Percentiles rank a stretch among this genome's conserved stretches.
phyloP scores from a whole-genome alignment of 768 basidiomycete species.

The Fomitopsis serialis region DNA sequence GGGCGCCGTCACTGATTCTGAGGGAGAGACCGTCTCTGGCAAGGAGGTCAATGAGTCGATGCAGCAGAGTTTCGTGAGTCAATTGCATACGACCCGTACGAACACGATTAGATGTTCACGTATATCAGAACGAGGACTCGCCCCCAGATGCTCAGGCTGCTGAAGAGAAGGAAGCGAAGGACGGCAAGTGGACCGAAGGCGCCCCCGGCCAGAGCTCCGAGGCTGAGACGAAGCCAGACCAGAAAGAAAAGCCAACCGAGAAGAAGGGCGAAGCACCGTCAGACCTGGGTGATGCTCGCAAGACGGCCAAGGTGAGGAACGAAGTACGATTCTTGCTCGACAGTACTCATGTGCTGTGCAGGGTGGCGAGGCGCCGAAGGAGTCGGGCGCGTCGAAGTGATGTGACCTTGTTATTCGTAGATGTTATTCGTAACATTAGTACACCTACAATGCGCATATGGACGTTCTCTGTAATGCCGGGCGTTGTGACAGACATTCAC shows the following conservation, averaged over 20 bases:
- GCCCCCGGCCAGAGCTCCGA: conserved; percentile 17
- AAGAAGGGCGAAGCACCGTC: conserved; percentile 11
- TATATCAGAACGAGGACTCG: conserved; percentile 14
- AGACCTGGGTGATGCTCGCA: conserved; percentile 13
- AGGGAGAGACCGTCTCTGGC: conserved; percentile 20
- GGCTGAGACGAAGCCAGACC: conserved; percentile 17
- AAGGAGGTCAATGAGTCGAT: conserved; percentile 22
- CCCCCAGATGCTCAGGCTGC: conserved; percentile 21
- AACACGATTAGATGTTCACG: too few species aligned
- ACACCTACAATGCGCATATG: conserved; percentile 1
- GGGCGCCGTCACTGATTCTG: conserved; percentile 16
- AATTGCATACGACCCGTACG: background rate
- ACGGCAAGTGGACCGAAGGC: conserved; percentile 8
- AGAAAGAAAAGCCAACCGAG: conserved; percentile 15
- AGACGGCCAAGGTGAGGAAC: conserved; percentile 6
- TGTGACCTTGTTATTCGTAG: background rate
- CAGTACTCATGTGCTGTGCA: background rate
- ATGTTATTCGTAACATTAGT: background rate
- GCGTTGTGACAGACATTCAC: background rate
- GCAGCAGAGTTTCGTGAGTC: conserved; percentile 17
- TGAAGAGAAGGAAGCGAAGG: conserved; percentile 14
- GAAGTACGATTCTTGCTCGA: too few species aligned
- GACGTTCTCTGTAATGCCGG: background rate
- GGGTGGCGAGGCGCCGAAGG: conserved; percentile 14
- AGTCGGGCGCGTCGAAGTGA: conserved; percentile 6